phyloP scores from a whole-genome alignment of 352 stramenopile genomes.

The Pilasporangium apinafurcum region DNA sequence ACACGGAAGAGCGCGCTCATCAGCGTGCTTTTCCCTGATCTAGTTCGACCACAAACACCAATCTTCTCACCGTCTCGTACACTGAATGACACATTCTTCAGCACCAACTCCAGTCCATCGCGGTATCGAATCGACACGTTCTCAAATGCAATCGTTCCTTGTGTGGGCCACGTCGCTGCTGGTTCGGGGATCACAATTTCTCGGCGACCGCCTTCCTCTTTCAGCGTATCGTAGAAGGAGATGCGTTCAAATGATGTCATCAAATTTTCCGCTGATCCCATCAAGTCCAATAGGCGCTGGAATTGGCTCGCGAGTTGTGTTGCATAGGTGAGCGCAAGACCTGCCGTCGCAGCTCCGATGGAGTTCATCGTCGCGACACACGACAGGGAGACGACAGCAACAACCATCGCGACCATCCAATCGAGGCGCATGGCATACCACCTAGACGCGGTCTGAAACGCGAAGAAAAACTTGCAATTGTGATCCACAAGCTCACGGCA shows the following conservation, averaged over 20 bases:
- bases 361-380: conserved; percentile 1
- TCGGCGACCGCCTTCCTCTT: conserved; percentile 3
- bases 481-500: conserved; percentile 9
- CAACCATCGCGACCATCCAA: conserved; percentile 4
- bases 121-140: conserved; percentile 25
- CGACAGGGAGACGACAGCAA: conserved; percentile 7
- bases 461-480: conserved; percentile 11
- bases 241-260: conserved; percentile 20
- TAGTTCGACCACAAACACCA: conserved; percentile 27
- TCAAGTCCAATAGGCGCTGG: conserved; percentile 4
- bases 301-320: conserved; percentile 28
- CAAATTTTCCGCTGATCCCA: conserved; percentile 8
- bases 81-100: conserved; percentile 15
- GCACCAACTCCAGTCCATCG: conserved; percentile 19
- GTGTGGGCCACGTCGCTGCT: conserved; percentile 5
- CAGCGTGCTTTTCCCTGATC: conserved; percentile 26
- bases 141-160: conserved; percentile 15
- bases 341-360: conserved; percentile 5
- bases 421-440: conserved; percentile 15
- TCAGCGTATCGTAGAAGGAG: conserved; percentile 2
- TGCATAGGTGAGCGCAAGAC: conserved; percentile 13
- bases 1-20: conserved; percentile 35
- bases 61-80: conserved; percentile 17
- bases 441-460: conserved; percentile 1
- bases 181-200: background rate